Evolutionary conservation across 1,284 basidiomycete species (phyloP).

Genomic region (Melampsora occidentalis): DNA sequence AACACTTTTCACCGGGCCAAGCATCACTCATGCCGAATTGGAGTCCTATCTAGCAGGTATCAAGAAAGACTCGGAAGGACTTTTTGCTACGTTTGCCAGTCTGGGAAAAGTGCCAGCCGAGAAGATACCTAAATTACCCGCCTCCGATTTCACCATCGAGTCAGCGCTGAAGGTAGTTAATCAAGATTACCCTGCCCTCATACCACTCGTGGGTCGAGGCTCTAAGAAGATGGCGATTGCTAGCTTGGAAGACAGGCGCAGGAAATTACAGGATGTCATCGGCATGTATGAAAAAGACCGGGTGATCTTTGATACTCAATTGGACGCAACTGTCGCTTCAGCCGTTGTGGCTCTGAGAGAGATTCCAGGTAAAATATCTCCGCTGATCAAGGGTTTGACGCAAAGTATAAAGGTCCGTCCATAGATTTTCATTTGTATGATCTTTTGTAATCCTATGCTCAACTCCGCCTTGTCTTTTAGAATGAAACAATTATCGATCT

Average conservation of each 20-base stretch:
- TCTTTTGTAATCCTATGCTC: slow-evolving; percentile 12
- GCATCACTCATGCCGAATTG: slow-evolving; percentile 88
- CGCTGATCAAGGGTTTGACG: slow-evolving; percentile 94
- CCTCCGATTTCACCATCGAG: slow-evolving; percentile 70
- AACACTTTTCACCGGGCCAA: slow-evolving; percentile 67
- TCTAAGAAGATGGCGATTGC: slow-evolving; percentile 71
- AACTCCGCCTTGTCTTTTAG: slow-evolving; percentile 55
- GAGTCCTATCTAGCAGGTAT: slow-evolving; percentile 74
- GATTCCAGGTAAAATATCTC: slow-evolving; percentile 89
- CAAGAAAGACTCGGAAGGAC: slow-evolving; percentile 72
- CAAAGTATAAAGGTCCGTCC: slow-evolving; percentile 82
- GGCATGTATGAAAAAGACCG: slow-evolving; percentile 81
- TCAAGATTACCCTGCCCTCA: slow-evolving; percentile 68
- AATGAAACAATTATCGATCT: slow-evolving; percentile 85
- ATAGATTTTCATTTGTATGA: slow-evolving; percentile 45
- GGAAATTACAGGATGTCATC: slow-evolving; percentile 70
- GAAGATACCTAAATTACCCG: slow-evolving; percentile 74
- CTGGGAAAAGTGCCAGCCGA: slow-evolving; percentile 81
- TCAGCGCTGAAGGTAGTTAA: slow-evolving; percentile 57
- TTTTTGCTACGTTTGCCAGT: slow-evolving; percentile 73
- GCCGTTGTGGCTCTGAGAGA: slow-evolving; percentile 81
- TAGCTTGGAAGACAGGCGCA: slow-evolving; percentile 72
- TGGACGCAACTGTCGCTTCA: slow-evolving; percentile 82
- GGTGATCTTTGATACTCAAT: slow-evolving; percentile 78
- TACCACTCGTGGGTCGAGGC: slow-evolving; percentile 70